Evolutionary conservation across 2,329 filamentous ascomycete genomes (phyloP), one percentile per base, ranked within the genome.

Genomic region (Diaporthe aspalathi): DNA sequence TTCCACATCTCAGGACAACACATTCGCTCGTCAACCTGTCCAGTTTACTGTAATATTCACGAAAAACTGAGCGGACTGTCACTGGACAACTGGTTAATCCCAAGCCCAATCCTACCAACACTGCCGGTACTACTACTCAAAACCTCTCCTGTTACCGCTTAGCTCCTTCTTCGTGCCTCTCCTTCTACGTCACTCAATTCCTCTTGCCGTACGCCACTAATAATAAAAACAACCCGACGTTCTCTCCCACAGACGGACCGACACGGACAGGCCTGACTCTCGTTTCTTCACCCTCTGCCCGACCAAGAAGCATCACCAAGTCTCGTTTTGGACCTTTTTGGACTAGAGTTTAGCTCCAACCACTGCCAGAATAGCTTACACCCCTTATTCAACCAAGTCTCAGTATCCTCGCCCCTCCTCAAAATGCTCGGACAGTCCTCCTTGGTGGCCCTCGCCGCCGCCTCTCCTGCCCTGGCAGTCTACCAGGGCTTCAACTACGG

Each of bases 401-500:
- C 32, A 40, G 20, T 56, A 56, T 20, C 40, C n/a, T n/a, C n/a
- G n/a, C n/a, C n/a, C 17, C 35, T 38, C 38, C 35, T 29, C 67
- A 72, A 38, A 9, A 73, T 73, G 72, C 68, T 67, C 50, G 63
- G 50, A 43, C 53, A 38, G 29, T 12, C 72, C 14, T 60, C 63
- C 17, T 11, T 73, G 62, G 20, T 60, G 69, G 69, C 69, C 40
- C 56, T 73, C 63, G 54, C 40, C 22, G 70, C 67, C 54, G 67
- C 63, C 40, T 45, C 72, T 11, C 70, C 72, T 38, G 70, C 45
- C 20, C 35, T 70, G 75, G 81, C 82, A 57, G 81, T 81, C n/a
- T 79, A 79, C 79, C 85, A 89, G 74, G 93, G 93, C 75, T 94
- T 94, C 89, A 94, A 94, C 86, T 94, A 93, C 74, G 92, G 91